Evolutionary conservation across 1,284 basidiomycete species (phyloP), one percentile per base, ranked within the genome.

Genomic region (Puccinia polysora): DNA sequence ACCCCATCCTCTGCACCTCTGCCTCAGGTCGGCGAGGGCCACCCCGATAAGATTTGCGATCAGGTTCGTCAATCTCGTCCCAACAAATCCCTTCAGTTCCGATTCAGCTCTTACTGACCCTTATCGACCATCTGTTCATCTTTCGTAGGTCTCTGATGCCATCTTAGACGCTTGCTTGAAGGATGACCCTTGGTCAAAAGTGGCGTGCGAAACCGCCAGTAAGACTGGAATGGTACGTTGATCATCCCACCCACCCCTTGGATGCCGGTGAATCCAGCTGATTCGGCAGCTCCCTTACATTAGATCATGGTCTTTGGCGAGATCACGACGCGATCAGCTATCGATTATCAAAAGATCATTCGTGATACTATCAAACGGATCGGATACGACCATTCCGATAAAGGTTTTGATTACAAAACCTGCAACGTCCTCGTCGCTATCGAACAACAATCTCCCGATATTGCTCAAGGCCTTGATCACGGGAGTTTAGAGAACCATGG

Each of bases 341-440:
- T 99, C 81, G 96, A 99, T 85, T 99, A 89, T 87, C 96, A 99
- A 82, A 88, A 89, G 80, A 88, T 96, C 83, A 91, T 99, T 83
- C 94, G 96, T 77, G 85, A 97, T 77, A 92, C 95, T 73, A 97
- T 99, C 86, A 91, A 93, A 86, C 82, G 89, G 81, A 99, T 99
- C 78, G 95, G 95, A 59, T 99, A 99, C 83, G 96, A 99, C 82
- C 87, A 89, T 81, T 97, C 93, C 64, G 88, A 89, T 75, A 99
- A 98, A 85, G 96, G 96, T 75, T 99, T 99, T 83, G 96, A 99
- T 84, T 97, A 99, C 88, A 99, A 98, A 87, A 99, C 94, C 76
- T 82, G 81, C 79, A 82, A 82, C 78, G 96, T 99, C 80, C 89
- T 99, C 77, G 95, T 99, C 78, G 96, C 96, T 76, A 99, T 99